Evolutionary conservation across 257 asterid species (phyloP).

Genomic region (Eustoma russellianum): DNA sequence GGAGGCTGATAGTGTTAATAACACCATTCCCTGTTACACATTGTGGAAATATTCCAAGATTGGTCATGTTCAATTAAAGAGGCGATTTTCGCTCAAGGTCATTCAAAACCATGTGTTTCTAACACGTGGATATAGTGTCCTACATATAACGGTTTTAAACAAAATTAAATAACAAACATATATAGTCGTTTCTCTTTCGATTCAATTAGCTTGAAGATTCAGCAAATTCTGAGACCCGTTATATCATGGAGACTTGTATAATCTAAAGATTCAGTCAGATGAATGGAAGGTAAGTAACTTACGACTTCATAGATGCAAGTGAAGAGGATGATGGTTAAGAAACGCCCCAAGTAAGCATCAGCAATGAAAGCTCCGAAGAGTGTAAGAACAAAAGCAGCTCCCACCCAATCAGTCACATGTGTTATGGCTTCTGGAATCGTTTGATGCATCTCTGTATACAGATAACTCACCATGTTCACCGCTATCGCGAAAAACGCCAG

Average conservation of each 20-base stretch:
- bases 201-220: no score
- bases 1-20: slow-evolving; percentile 64
- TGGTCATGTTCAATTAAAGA: no score
- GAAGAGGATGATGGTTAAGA: slow-evolving; percentile 61
- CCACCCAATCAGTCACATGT: slow-evolving; percentile 79
- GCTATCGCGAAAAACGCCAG: slow-evolving; percentile 67
- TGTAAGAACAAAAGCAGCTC: slow-evolving; percentile 75
- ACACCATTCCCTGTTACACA: slow-evolving; percentile 56
- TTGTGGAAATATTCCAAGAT: no score
- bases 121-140: no score
- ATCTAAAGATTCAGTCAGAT: no score
- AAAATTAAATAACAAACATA: no score
- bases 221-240: no score
- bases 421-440: slow-evolving; percentile 60
- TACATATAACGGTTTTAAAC: no score
- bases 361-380: slow-evolving; percentile 71
- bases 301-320: slow-evolving; percentile 55
- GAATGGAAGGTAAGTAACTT: not conserved
- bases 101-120: no score
- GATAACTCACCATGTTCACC: slow-evolving; percentile 62
- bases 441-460: slow-evolving; percentile 60
- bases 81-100: no score
- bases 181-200: no score
- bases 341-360: slow-evolving; percentile 74
- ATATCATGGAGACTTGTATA: no score